Evolutionary conservation across 371 early-diverging fungal species (phyloP).

Genomic region (Apophysomyces variabilis): DNA sequence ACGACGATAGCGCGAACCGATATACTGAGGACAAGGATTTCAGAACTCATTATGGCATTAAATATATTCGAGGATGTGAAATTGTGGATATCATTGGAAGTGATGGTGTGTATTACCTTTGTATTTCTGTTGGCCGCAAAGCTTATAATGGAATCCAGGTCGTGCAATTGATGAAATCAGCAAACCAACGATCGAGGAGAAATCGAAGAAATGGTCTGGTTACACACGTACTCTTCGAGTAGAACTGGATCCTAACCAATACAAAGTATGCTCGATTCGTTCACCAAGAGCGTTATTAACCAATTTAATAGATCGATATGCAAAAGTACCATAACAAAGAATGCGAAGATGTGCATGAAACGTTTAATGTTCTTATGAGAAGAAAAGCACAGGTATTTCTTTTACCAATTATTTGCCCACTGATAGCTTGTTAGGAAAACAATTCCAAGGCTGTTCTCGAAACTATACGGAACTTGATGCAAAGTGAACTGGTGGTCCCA

Average conservation of each 20-base stretch:
- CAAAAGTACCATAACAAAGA: constrained; percentile 29
- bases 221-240: constrained; percentile 76
- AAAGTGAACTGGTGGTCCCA: constrained; percentile 79
- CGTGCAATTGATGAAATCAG: constrained; percentile 62
- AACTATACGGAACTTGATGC: constrained; percentile 87
- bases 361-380: constrained; percentile 90
- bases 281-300: constrained; percentile 24
- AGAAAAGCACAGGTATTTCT: constrained; percentile 67
- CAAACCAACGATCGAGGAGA: constrained; percentile 46
- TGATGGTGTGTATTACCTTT: constrained; percentile 54
- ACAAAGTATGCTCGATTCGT: constrained; percentile 51
- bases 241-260: constrained; percentile 86
- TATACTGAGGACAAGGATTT: constrained; percentile 59
- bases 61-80: constrained; percentile 86
- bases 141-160: constrained; percentile 18
- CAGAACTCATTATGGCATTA: constrained; percentile 74
- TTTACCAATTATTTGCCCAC: background rate
- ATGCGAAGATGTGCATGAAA: constrained; percentile 68
- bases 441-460: constrained; percentile 92
- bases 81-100: constrained; percentile 77
- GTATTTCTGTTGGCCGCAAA: background rate
- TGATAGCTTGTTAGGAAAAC: constrained; percentile 64
- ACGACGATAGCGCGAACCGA: constrained; percentile 50
- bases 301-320: constrained; percentile 1
- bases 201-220: constrained; percentile 49